phyloP scores from a whole-genome alignment of 495 filamentous ascomycete species.

The Extremus antarcticus region DNA sequence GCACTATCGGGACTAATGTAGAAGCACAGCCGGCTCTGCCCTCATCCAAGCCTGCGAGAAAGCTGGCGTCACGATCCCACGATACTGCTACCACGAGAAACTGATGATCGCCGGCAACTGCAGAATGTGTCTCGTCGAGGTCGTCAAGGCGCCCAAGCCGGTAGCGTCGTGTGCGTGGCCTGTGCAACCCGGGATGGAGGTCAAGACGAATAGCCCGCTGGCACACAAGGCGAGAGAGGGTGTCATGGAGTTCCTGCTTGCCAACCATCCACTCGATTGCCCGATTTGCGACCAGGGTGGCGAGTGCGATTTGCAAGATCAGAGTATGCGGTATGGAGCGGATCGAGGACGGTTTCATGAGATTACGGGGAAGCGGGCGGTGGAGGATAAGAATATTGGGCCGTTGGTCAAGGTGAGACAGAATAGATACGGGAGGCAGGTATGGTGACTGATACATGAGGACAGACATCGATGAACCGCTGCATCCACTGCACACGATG shows the following conservation, averaged over 20 bases:
- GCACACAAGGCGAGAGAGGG: slow-evolving; percentile 96
- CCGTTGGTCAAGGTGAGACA: slow-evolving; percentile 70
- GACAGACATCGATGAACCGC: slow-evolving; percentile 91
- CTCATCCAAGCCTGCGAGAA: slow-evolving; percentile 99
- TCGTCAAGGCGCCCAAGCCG: slow-evolving; percentile 88
- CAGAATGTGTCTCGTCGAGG: slow-evolving; percentile 98
- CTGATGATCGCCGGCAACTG: slow-evolving; percentile 98
- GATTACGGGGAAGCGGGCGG: slow-evolving; percentile 82
- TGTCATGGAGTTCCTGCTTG: slow-evolving; percentile 96
- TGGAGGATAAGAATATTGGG: slow-evolving; percentile 98
- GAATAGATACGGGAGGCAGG: neutral
- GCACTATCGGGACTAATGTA: slow-evolving; percentile 23
- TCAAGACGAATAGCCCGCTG: slow-evolving; percentile 92
- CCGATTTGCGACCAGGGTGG: slow-evolving; percentile 96
- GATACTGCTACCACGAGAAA: slow-evolving; percentile 99
- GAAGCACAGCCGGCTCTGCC: slow-evolving; percentile 62
- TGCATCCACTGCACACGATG: slow-evolving; percentile 99
- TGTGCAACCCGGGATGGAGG: slow-evolving; percentile 95
- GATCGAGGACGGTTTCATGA: slow-evolving; percentile 97
- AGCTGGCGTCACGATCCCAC: slow-evolving; percentile 80
- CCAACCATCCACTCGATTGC: slow-evolving; percentile 96
- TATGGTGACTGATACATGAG: neutral
- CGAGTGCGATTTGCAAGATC: slow-evolving; percentile 97
- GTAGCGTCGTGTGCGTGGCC: slow-evolving; percentile 98
- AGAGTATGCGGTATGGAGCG: slow-evolving; percentile 96